Conservation (phyloP, 768 basidiomycete species). For the Pilatotrama ljubarskyi region DNA sequence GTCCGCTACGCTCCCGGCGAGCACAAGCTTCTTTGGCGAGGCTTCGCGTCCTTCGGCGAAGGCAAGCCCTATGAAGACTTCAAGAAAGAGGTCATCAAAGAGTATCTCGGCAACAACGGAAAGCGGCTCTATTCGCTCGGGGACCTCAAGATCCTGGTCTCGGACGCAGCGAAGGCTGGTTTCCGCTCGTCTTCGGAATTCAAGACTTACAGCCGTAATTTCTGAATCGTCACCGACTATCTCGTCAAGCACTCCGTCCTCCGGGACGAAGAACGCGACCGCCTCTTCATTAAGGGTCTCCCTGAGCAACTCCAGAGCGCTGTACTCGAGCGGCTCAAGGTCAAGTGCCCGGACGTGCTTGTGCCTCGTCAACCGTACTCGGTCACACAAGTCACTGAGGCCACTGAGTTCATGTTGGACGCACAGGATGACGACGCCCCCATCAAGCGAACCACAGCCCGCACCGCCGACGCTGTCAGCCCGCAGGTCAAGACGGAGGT, state of each 20-base stretch:
- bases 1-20: conserved; percentile 4
- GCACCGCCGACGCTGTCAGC: background rate
- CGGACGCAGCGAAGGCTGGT: conserved; percentile 10
- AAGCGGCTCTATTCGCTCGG: conserved; percentile 19
- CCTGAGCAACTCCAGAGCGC: background rate
- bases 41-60: background rate
- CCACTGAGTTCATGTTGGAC: conserved; percentile 22
- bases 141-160: conserved; percentile 29
- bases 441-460: background rate
- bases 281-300: conserved; percentile 24
- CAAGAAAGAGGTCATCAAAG: conserved; percentile 25
- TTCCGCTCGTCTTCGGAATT: background rate
- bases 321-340: conserved; percentile 17
- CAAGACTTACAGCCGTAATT: conserved; percentile 24
- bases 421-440: background rate
- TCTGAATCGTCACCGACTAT: conserved; percentile 21
- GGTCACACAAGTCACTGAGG: conserved; percentile 24
- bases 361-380: conserved; percentile 30
- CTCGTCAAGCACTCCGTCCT: conserved; percentile 22
- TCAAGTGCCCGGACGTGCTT: conserved; percentile 25
- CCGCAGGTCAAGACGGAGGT: background rate
- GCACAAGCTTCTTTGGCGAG: conserved; percentile 2
- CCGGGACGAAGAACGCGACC: conserved; percentile 24
- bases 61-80: conserved; percentile 23
- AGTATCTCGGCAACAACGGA: conserved; percentile 26